A percentile compares a stretch with the other conserved stretches of the same genome.
Conservation (phyloP, 1,284 basidiomycete species). For the Cystobasidium sp. region DNA sequence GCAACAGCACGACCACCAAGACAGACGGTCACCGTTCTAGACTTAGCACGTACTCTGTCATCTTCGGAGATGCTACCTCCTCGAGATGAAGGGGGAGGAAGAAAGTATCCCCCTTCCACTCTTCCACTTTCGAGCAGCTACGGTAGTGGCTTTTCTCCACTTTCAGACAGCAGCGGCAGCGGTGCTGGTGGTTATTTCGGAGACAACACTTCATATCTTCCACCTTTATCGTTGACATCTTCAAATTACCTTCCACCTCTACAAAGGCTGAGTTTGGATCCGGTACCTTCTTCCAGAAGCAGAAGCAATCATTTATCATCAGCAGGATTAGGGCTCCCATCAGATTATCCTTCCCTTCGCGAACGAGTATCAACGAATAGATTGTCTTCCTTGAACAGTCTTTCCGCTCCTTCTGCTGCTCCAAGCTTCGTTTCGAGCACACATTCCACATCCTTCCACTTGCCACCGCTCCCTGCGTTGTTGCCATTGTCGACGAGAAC, state of each 20-base stretch:
- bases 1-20: not conserved
- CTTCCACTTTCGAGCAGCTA: not conserved
- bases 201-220: no score
- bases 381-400: not conserved
- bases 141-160: no score
- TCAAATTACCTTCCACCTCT: not conserved
- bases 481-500: not conserved
- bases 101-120: not conserved
- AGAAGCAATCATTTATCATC: not conserved
- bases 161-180: no score
- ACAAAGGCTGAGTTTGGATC: not conserved
- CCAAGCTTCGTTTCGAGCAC: not conserved
- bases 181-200: no score
- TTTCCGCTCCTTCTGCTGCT: not conserved
- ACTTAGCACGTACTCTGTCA: not conserved
- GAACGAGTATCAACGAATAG: not conserved
- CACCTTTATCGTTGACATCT: no score
- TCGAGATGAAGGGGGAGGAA: no score
- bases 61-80: slow-evolving; percentile 6
- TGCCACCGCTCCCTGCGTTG: not conserved
- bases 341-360: not conserved
- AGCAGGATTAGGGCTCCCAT: no score
- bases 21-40: not conserved
- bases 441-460: not conserved
- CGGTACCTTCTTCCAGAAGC: not conserved